These are phyloP conservation scores for Copromyces sp. DNA, from an alignment of 495 filamentous ascomycete species.

Conservation along the genomic window DNA sequence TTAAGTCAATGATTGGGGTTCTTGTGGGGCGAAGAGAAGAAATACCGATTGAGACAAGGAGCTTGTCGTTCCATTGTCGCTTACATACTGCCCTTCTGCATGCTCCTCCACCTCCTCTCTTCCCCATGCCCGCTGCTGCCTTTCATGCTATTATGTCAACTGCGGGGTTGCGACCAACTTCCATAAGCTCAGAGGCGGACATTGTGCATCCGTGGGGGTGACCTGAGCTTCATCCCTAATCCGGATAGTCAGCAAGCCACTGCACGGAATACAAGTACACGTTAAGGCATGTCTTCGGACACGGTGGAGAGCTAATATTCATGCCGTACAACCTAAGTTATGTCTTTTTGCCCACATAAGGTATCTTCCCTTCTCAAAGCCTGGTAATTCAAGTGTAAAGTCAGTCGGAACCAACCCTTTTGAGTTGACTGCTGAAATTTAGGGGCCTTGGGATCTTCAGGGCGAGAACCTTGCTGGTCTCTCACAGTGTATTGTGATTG, in stretches of 20 bases:
- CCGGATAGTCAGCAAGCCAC: background rate
- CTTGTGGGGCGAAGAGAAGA: background rate
- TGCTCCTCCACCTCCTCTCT: background rate
- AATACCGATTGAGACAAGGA: background rate
- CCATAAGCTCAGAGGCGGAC: background rate
- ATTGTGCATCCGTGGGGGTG: background rate
- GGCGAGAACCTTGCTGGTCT: background rate
- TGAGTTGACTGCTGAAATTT: background rate
- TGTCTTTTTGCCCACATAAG: background rate
- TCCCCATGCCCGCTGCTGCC: background rate
- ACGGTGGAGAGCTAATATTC: background rate
- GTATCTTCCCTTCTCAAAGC: background rate
- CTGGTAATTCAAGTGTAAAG: background rate
- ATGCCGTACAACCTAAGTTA: background rate
- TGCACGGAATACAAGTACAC: background rate
- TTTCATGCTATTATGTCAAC: background rate
- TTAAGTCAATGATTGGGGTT: background rate
- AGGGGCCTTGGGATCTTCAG: background rate
- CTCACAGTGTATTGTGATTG: background rate
- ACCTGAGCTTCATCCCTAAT: background rate
- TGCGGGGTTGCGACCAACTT: background rate
- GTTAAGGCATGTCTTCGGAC: background rate
- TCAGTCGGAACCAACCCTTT: background rate
- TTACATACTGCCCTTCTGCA: background rate
- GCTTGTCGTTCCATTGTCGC: background rate